These are phyloP conservation scores for Myxozyma neotropica DNA, from an alignment of 805 yeast genomes.

Conservation along the genomic window DNA sequence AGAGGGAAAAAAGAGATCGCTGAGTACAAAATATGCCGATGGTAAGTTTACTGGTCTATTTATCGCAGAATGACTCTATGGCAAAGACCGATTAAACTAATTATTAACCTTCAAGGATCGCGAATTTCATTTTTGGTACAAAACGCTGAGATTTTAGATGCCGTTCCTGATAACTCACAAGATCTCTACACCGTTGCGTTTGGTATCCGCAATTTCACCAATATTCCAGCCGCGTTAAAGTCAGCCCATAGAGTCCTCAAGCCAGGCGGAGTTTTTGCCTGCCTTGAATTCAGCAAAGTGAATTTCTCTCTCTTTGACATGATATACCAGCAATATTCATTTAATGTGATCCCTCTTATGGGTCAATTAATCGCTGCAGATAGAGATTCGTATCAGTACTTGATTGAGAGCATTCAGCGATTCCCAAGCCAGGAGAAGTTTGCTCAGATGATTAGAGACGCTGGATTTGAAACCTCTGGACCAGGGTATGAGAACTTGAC, in stretches of 20 bases:
- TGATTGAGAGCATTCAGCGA: constrained; percentile 89
- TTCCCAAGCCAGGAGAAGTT: constrained; percentile 93
- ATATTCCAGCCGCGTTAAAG: constrained; percentile 88
- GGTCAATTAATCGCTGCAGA: constrained; percentile 96
- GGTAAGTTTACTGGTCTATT: constrained; percentile 44
- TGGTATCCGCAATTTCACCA: constrained; percentile 95
- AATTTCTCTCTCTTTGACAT: constrained; percentile 68
- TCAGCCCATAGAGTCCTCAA: constrained; percentile 95
- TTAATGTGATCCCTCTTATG: constrained; percentile 84
- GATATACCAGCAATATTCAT: constrained; percentile 84
- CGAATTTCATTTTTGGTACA: constrained; percentile 83
- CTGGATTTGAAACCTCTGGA: constrained; percentile 90
- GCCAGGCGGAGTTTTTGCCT: constrained; percentile 98
- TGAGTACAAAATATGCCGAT: constrained; percentile 59
- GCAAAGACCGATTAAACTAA: neutral
- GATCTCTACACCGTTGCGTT: constrained; percentile 96
- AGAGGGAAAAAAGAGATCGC: constrained; percentile 83
- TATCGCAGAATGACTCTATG: constrained; percentile 37
- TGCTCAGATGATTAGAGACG: constrained; percentile 87
- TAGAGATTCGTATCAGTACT: constrained; percentile 91
- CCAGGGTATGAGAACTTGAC: constrained; percentile 92
- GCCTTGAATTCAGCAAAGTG: constrained; percentile 92
- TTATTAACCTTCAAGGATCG: constrained; percentile 31
- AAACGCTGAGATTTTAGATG: constrained; percentile 87
- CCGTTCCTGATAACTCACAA: constrained; percentile 81